These are phyloP conservation scores for Botrytis paeoniae DNA, from an alignment of 2,329 filamentous ascomycete species.

Conservation along the genomic window DNA sequence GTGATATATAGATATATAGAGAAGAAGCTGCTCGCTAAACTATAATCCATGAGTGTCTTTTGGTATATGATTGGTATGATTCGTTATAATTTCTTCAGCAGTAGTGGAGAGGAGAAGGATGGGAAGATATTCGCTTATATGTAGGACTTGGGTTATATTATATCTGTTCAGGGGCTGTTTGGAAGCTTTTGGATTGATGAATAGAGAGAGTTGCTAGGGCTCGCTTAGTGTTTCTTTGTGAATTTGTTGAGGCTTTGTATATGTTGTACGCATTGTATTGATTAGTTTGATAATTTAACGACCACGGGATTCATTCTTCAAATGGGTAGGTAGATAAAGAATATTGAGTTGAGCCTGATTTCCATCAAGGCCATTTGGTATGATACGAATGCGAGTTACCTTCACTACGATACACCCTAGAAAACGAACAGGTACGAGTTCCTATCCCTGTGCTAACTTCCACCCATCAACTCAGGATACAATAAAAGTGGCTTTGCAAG, in stretches of 20 bases:
- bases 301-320: too few relatives aligned
- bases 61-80: background rate
- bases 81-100: fast-evolving
- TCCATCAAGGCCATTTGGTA: too few relatives aligned
- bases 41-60: too few relatives aligned
- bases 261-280: background rate
- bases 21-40: background rate
- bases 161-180: background rate
- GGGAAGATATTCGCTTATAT: background rate
- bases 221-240: background rate
- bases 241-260: background rate
- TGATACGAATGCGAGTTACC: fast-evolving
- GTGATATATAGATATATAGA: background rate
- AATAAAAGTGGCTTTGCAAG: fast-evolving
- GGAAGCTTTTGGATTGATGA: background rate
- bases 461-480: background rate
- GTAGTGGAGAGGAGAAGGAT: background rate
- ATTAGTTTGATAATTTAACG: too few relatives aligned
- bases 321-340: too few relatives aligned
- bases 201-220: background rate
- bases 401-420: fast-evolving
- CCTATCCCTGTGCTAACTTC: background rate
- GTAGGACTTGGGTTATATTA: background rate
- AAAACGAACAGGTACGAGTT: background rate
- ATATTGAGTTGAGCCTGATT: fast-evolving